Conservation (phyloP, 129 eudicot species). For the Centella asiatica region DNA sequence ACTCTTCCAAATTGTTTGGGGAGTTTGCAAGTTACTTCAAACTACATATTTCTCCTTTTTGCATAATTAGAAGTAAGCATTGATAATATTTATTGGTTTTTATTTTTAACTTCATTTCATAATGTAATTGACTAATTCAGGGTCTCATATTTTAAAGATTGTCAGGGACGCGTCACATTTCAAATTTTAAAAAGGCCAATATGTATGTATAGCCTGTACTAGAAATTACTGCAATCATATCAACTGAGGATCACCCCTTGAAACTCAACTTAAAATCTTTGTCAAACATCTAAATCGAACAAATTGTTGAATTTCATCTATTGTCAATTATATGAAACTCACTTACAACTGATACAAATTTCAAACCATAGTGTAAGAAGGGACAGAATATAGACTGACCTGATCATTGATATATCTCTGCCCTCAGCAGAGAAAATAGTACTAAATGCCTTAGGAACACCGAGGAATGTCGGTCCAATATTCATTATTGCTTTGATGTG, state of each 20-base stretch:
- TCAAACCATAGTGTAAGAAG: not conserved
- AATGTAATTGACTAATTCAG: not conserved
- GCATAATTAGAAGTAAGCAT: not conserved
- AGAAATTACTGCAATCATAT: not conserved
- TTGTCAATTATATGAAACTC: no score
- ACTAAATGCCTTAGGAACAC: constrained; percentile 78
- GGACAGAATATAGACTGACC: constrained; percentile 24
- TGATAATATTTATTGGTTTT: not conserved
- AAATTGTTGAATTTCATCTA: no score
- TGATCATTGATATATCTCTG: constrained; percentile 68
- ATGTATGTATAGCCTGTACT: not conserved
- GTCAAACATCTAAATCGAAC: not conserved
- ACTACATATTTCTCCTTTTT: not conserved
- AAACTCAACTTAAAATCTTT: no score
- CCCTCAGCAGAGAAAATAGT: constrained; percentile 74
- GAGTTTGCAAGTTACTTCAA: not conserved
- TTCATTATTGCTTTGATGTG: constrained; percentile 80
- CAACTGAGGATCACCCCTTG: no score
- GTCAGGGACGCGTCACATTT: not conserved
- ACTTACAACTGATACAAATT: no score
- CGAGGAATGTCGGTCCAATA: constrained; percentile 84
- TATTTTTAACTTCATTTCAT: not conserved
- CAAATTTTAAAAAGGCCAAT: not conserved
- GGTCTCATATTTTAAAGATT: not conserved
- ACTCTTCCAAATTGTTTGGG: not conserved